Percentiles rank a stretch among this genome's conserved stretches.
These are phyloP conservation scores for Leccinellum rugosiceps DNA, from an alignment of 768 basidiomycete species.

Conservation along the genomic window DNA sequence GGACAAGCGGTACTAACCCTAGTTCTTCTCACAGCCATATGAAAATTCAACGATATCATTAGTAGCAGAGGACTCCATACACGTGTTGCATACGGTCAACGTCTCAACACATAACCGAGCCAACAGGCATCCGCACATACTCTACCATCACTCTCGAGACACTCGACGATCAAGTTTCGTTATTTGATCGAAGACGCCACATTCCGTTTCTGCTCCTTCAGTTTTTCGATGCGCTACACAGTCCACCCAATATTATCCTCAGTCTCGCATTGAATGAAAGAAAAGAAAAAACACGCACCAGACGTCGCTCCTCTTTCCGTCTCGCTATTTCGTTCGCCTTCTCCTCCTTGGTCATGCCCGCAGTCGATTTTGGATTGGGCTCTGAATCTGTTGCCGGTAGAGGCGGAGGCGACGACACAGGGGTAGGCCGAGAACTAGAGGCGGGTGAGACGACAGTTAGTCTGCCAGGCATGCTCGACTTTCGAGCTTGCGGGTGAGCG, in stretches of 20 bases:
- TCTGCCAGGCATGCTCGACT: slow-evolving; percentile 1
- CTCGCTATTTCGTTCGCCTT: slow-evolving; percentile 91
- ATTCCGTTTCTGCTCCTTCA: slow-evolving; percentile 79
- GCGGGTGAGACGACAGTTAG: slow-evolving; percentile 8
- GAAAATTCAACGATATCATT: too few relatives aligned
- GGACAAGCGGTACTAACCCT: too few relatives aligned
- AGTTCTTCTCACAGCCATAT: too few relatives aligned
- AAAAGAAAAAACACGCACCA: slow-evolving; percentile 45
- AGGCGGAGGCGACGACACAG: slow-evolving; percentile 21
- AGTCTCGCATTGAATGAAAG: neutral
- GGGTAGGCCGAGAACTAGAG: slow-evolving; percentile 22
- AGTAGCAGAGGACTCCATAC: neutral
- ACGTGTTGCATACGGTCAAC: neutral
- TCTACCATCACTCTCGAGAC: neutral
- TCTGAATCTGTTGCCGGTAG: slow-evolving; percentile 9
- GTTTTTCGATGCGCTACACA: slow-evolving; percentile 64
- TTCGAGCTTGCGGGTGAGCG: slow-evolving; percentile 3
- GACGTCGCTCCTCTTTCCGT: slow-evolving; percentile 88
- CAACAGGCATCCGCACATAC: neutral
- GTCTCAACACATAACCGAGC: neutral
- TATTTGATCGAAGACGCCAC: slow-evolving; percentile 15
- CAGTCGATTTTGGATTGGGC: slow-evolving; percentile 30
- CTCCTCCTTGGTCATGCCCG: slow-evolving; percentile 78
- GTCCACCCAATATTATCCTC: too few relatives aligned
- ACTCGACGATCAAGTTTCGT: neutral